phyloP scores from a whole-genome alignment of 345 rosid genomes.

The Eucalyptus caleyi region DNA sequence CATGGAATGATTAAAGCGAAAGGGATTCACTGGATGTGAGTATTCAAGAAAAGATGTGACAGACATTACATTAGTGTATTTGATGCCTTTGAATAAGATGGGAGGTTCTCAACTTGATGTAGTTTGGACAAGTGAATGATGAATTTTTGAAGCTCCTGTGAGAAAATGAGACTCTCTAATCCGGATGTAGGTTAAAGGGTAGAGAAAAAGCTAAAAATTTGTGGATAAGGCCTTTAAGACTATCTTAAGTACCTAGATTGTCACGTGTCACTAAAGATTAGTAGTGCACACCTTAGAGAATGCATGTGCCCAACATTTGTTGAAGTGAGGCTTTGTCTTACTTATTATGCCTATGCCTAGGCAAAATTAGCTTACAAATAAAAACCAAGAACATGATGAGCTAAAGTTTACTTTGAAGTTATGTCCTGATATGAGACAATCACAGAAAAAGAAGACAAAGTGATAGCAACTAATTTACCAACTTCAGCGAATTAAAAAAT shows the following conservation, averaged over 20 bases:
- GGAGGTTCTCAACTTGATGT: background rate
- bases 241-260: background rate
- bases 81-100: background rate
- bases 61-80: background rate
- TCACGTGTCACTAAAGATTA: background rate
- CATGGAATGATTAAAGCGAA: background rate
- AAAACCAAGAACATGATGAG: background rate
- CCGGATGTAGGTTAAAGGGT: background rate
- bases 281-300: background rate
- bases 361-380: background rate
- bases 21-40: background rate
- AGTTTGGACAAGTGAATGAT: background rate
- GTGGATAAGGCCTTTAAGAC: background rate
- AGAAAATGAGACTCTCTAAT: background rate
- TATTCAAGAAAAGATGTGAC: background rate
- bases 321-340: background rate
- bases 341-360: background rate
- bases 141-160: background rate
- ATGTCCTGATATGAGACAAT: background rate
- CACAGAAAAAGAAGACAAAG: background rate
- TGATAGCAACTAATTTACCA: background rate
- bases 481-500: background rate
- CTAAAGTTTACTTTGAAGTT: background rate
- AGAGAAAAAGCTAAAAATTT: background rate
- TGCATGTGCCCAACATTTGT: background rate